Evolutionary conservation across 805 yeast genomes (phyloP).

Genomic region (Lipomyces kockii): DNA sequence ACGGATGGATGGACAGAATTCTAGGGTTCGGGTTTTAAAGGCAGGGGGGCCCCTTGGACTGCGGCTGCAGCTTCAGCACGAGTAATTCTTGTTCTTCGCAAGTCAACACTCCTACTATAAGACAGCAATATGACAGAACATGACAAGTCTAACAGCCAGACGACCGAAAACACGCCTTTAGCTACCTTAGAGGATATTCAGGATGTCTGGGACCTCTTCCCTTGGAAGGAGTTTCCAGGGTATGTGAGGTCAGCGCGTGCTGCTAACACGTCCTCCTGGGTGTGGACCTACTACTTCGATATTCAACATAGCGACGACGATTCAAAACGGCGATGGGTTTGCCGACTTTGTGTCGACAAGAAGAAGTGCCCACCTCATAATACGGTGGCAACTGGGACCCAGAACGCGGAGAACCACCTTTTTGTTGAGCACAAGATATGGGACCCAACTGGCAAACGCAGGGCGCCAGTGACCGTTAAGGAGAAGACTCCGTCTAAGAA

Average conservation of each 20-base stretch:
- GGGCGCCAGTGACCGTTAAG: background rate
- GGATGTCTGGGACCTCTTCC: constrained; percentile 2
- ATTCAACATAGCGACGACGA: constrained; percentile 6
- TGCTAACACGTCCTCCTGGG: constrained; percentile 5
- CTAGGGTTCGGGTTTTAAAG: background rate
- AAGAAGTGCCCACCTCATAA: constrained; percentile 2
- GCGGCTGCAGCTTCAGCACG: too few species aligned
- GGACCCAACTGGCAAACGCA: constrained; percentile 9
- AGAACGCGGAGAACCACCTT: constrained; percentile 1
- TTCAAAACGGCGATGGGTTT: constrained; percentile 1
- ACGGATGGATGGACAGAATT: background rate
- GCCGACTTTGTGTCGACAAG: background rate
- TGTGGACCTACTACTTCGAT: constrained; percentile 6
- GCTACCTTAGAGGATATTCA: too few species aligned
- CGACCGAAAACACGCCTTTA: too few species aligned
- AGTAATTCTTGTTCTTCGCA: too few species aligned
- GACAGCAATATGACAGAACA: too few species aligned
- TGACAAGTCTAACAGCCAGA: too few species aligned
- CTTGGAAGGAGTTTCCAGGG: constrained; percentile 4
- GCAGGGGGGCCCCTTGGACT: background rate
- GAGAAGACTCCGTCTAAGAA: background rate
- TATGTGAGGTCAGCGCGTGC: constrained; percentile 3
- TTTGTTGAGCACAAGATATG: background rate
- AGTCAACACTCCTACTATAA: too few species aligned
- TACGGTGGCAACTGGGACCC: constrained; percentile 3